phyloP scores from a whole-genome alignment of 1,284 basidiomycete species.

The Trichosporon asahii region DNA sequence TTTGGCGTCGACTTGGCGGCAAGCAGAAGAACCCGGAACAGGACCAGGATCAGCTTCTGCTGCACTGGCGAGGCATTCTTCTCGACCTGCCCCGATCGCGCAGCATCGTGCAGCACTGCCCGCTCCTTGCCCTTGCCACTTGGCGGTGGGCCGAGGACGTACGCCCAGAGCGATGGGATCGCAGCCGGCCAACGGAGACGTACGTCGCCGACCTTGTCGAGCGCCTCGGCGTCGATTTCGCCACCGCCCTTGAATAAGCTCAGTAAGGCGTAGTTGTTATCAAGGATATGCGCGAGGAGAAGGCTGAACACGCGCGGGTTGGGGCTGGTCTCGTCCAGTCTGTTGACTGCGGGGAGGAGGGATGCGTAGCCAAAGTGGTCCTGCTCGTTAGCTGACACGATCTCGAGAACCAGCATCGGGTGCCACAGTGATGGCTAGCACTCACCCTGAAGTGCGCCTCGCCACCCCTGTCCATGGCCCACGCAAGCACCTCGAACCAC shows the following conservation, averaged over 20 bases:
- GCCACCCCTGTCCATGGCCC: conserved; percentile 39
- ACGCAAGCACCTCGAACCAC: conserved; percentile 39
- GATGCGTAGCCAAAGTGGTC: conserved; percentile 32
- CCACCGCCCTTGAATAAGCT: conserved; percentile 26
- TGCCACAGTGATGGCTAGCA: neutral
- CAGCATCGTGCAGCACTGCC: neutral
- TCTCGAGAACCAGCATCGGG: too few relatives aligned
- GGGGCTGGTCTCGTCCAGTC: conserved; percentile 16
- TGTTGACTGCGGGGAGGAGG: conserved; percentile 24
- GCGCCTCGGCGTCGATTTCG: conserved; percentile 14
- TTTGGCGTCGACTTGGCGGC: conserved; percentile 24
- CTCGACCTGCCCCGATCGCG: neutral
- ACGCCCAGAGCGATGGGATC: conserved; percentile 39
- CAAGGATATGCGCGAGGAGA: conserved; percentile 41
- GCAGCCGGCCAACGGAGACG: conserved; percentile 29
- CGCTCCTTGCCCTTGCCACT: neutral
- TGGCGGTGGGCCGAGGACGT: conserved; percentile 31
- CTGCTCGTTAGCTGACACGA: conserved; percentile 20
- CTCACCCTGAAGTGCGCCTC: conserved; percentile 35
- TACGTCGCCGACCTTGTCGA: conserved; percentile 31
- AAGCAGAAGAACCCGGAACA: conserved; percentile 29
- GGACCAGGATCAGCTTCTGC: conserved; percentile 26
- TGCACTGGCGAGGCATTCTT: neutral
- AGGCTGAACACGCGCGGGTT: conserved; percentile 34
- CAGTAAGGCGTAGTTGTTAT: conserved; percentile 43